Conservation (phyloP, 306 rosid genomes). For the Leucaena leucocephala region DNA sequence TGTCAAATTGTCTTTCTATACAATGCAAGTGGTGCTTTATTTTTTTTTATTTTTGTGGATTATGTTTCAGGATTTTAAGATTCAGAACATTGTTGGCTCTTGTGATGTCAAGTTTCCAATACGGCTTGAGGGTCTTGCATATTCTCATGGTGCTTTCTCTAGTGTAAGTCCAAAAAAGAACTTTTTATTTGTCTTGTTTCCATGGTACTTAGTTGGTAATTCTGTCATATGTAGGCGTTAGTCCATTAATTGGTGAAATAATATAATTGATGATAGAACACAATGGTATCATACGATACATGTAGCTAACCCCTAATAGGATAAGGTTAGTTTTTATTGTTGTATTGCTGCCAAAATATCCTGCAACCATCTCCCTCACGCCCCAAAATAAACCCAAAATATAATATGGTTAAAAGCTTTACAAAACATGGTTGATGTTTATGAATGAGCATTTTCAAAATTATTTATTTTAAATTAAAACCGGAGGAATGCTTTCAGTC, state of each 20-base stretch:
- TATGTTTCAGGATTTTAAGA: conserved; percentile 63
- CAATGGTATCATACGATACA: no score
- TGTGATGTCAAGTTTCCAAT: conserved; percentile 95
- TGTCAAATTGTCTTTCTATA: not conserved
- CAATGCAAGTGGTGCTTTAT: not conserved
- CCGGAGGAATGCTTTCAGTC: not conserved
- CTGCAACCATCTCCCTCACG: not conserved
- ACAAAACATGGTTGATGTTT: not conserved
- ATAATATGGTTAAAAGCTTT: not conserved
- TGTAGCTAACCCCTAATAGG: no score
- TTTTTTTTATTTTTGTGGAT: not conserved
- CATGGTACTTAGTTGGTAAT: not conserved
- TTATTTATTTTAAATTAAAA: not conserved
- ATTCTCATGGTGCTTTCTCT: conserved; percentile 89
- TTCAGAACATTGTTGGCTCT: conserved; percentile 92
- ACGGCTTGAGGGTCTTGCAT: conserved; percentile 89
- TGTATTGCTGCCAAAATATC: not conserved
- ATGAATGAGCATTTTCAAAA: not conserved
- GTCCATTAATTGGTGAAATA: not conserved
- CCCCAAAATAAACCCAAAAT: no score
- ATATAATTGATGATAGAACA: not conserved
- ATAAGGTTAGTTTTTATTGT: no score
- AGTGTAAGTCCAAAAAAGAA: conserved; percentile 57
- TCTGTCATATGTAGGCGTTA: not conserved
- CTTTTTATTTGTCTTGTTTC: conserved; percentile 3